Evolutionary conservation across 2,329 filamentous ascomycete species (phyloP), one percentile per base, ranked within the genome.

Genomic region (Neurospora sp.): DNA sequence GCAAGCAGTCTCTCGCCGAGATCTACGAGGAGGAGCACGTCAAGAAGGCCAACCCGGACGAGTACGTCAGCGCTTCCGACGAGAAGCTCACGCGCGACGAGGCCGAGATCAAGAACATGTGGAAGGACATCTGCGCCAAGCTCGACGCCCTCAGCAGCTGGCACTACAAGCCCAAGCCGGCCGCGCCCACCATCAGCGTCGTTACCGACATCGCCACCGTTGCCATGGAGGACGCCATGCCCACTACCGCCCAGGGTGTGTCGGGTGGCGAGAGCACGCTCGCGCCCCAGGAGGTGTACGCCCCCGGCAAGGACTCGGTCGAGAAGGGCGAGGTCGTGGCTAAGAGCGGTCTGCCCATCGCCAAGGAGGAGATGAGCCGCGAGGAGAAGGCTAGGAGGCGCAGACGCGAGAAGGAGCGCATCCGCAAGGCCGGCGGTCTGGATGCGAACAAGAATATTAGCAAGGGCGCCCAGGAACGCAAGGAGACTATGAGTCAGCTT

Each of bases 11-110:
- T 72, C 87, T 99, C 12, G 95, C 93, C 0, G 94, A 97, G 76
- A 85, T 97, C 67, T 99, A 98, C 82, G 96, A 98, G 81, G 91
- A 96, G 77, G 94, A 98, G 74, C 92, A 97, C 79, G 83, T 95
- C 72, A 90, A 92, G 77, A 85, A 87, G 68, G 87, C 87, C 2
- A 92, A 97, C 79, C 91, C 93, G 3, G 88, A 88, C 73, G 90
- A 87, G 41, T 97, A 93, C 77, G 87, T 96, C 71, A 93, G 92
- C 79, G 88, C 90, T 74, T 88, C 91, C 40, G 92, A 96, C 76
- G 92, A 96, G 80, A 95, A 94, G 80, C 82, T 93, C 33, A 88
- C 88, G 74, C 91, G 90, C 72, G 92, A 96, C 76, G 93, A 97
- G 80, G 86, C 87, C 70, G 93, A 97, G 78, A 91, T 98, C 69